Evolutionary conservation across 2,329 filamentous ascomycete genomes (phyloP).

Genomic region (Teratosphaeria nubilosa): DNA sequence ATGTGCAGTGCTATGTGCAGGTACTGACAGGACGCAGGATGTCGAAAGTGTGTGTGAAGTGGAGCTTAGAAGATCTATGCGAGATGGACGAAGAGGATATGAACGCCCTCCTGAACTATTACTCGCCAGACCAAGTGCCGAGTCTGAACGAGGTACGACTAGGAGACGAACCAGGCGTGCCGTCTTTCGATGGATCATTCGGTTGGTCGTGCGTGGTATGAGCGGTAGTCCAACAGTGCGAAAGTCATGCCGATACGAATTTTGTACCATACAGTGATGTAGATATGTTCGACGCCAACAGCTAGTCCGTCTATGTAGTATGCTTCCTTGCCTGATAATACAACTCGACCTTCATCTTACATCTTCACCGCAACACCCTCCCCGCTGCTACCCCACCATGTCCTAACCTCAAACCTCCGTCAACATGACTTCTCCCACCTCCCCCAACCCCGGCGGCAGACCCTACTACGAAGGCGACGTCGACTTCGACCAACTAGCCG

Average conservation of each 20-base stretch:
- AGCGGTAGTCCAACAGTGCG: neutral
- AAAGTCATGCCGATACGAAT: neutral
- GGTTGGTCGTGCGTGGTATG: conserved; percentile 29
- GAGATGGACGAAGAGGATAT: conserved; percentile 72
- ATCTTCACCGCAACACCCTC: neutral
- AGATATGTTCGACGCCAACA: neutral
- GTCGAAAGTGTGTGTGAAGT: conserved; percentile 80
- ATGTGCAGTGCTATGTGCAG: conserved; percentile 20
- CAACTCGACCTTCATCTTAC: neutral
- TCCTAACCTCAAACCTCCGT: neutral
- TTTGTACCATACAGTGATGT: neutral
- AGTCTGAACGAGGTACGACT: conserved; percentile 32
- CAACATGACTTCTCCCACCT: conserved; percentile 4
- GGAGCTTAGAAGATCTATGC: conserved; percentile 75
- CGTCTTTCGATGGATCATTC: conserved; percentile 39
- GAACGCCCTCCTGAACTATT: conserved; percentile 70
- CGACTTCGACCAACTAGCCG: conserved; percentile 53
- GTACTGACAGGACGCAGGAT: conserved; percentile 51
- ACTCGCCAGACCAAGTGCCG: conserved; percentile 40
- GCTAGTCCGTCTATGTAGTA: neutral
- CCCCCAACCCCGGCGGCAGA: neutral
- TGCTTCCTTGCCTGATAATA: neutral
- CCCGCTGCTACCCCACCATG: neutral
- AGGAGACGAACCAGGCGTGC: conserved; percentile 27
- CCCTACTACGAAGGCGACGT: conserved; percentile 46